These are phyloP conservation scores for Penicillium goetzii DNA, from an alignment of 495 filamentous ascomycete genomes.

Conservation along the genomic window DNA sequence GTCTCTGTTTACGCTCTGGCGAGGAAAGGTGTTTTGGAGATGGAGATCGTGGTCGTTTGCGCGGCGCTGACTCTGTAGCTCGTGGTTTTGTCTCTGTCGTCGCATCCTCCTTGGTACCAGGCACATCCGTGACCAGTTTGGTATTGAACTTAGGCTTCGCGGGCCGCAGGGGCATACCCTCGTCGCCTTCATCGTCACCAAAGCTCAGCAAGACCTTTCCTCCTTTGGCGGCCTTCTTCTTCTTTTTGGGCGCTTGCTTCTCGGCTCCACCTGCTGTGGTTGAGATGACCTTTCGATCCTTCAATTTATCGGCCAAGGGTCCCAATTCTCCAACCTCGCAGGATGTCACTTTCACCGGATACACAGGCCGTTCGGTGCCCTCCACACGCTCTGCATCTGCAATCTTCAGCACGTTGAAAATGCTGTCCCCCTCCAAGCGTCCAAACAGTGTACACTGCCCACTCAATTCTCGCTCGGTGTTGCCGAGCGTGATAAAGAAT, in stretches of 20 bases:
- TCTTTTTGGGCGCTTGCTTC: slow-evolving; percentile 61
- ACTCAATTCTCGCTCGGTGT: slow-evolving; percentile 78
- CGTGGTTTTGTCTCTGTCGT: slow-evolving; percentile 20
- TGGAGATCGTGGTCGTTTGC: slow-evolving; percentile 39
- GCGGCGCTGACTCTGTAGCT: slow-evolving; percentile 16
- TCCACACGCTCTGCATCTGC: slow-evolving; percentile 82
- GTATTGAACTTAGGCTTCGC: slow-evolving; percentile 95
- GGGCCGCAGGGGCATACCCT: slow-evolving; percentile 56
- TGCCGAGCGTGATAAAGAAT: slow-evolving; percentile 91
- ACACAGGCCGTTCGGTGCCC: slow-evolving; percentile 82
- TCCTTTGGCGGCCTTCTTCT: slow-evolving; percentile 74
- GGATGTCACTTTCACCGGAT: slow-evolving; percentile 77
- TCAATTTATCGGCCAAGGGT: slow-evolving; percentile 88
- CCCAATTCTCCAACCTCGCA: slow-evolving; percentile 77
- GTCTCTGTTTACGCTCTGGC: slow-evolving; percentile 35
- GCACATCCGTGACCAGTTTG: slow-evolving; percentile 65
- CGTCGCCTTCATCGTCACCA: slow-evolving; percentile 78
- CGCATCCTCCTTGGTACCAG: slow-evolving; percentile 27
- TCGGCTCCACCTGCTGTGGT: slow-evolving; percentile 40
- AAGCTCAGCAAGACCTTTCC: slow-evolving; percentile 88
- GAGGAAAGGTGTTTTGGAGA: slow-evolving; percentile 29
- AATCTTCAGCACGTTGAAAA: slow-evolving; percentile 93
- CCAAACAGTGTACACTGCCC: slow-evolving; percentile 95
- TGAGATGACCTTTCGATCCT: slow-evolving; percentile 58
- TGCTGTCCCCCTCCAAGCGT: slow-evolving; percentile 87